phyloP scores from a whole-genome alignment of 441 rosid species.

The Gossypium davidsonii region DNA sequence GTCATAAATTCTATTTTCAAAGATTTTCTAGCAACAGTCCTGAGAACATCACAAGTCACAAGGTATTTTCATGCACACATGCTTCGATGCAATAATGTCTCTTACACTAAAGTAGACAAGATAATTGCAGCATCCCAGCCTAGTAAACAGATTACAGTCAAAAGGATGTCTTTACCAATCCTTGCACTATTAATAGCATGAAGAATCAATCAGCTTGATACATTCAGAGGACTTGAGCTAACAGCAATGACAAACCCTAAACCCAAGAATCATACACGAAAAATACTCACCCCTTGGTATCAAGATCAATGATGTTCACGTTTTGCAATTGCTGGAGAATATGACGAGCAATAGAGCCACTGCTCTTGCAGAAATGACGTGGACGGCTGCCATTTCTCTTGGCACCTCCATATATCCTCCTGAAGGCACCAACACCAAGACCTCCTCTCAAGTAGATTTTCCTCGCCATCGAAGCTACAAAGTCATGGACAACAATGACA shows the following conservation, averaged over 20 bases:
- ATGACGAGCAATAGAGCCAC: too few relatives aligned
- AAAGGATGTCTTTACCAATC: background rate
- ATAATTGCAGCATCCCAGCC: background rate
- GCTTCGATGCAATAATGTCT: background rate
- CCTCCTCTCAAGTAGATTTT: too few relatives aligned
- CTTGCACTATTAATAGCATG: background rate
- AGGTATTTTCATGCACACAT: background rate
- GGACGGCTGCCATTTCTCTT: slow-evolving; percentile 92
- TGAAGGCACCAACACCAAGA: slow-evolving; percentile 29
- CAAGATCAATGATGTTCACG: slow-evolving; percentile 65
- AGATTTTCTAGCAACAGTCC: background rate
- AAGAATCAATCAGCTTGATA: background rate
- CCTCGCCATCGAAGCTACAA: slow-evolving; percentile 71
- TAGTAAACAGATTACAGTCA: background rate
- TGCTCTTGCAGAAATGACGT: slow-evolving; percentile 8
- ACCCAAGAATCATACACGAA: background rate
- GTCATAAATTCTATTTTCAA: background rate
- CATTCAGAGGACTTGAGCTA: background rate
- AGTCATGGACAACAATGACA: background rate
- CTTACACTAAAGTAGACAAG: background rate
- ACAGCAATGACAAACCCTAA: background rate
- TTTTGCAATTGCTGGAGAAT: slow-evolving; percentile 37
- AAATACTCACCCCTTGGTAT: slow-evolving; percentile 61
- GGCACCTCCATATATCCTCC: slow-evolving; percentile 88
- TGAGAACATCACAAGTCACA: background rate